Base-by-base conservation (phyloP, 371 early-diverging fungal species). In the Syncephalis plumigaleata region DNA sequence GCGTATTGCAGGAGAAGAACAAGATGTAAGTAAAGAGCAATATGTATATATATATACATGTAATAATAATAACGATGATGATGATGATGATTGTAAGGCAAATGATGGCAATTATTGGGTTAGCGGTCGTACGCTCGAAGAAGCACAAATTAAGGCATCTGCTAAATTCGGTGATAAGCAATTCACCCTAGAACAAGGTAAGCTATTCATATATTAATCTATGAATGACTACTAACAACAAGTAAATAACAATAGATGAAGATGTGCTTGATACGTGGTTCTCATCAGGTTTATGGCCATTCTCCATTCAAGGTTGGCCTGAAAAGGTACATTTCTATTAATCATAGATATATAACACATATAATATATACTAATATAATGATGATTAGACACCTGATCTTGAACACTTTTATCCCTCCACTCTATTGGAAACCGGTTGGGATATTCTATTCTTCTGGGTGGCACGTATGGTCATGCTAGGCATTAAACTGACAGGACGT, bases 361-460 rank as follows among this genome's bases (percentile, higher is more conserved):
- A 17, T 18, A 45, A 24, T 31, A 31, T 4, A 8, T 36, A 17
- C 17, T n/a, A 20, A 42, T 42, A 80, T 31, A 31, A 31, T 11
- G 4, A 31, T 31, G 11, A 7, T 31, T 31, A 31, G 67, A 92
- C 93, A 8, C 63, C 64, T 1, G 95, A 99, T 66, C 61, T 90
- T 47, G 59, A 75, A 42, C 72, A 67, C 42, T 97, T 84, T 69
- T 99, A 91, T 59, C 99, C 99, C 9, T 87, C 86, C 38, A 64
- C 83, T 4, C 54, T 99, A 22, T 68, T 98, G 24, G 99, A 99
- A 67, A 99, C 99, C 48, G 99, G 99, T 16, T 84, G 84, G 79
- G 99, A 99, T 68, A 99, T 99, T 67, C 61, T 99, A 48, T 98
- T 98, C 82, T 98, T 98, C 79, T 99, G 99, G 99, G 98, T 98